Conservation (phyloP, 1,284 basidiomycete species). For the Agaricales sp. region DNA sequence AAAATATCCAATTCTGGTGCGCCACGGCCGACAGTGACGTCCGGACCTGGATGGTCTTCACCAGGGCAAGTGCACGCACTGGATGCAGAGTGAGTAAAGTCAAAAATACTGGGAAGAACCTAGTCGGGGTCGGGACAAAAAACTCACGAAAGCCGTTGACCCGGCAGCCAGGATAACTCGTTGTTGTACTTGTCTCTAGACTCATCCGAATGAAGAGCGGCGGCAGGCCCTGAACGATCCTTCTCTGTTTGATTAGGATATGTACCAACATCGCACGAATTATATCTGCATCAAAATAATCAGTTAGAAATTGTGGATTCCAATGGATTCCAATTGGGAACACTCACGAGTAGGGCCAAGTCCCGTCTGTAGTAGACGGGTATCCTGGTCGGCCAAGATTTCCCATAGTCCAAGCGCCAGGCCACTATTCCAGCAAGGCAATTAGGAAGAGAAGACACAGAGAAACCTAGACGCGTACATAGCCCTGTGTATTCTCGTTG, state of each 20-base stretch:
- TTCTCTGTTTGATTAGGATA: constrained; percentile 59
- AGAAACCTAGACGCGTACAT: constrained; percentile 22
- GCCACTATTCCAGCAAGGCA: constrained; percentile 36
- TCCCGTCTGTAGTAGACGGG: constrained; percentile 72
- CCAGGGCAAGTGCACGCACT: constrained; percentile 31
- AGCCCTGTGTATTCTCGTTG: constrained; percentile 28
- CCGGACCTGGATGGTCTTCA: constrained; percentile 36
- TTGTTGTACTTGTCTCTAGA: constrained; percentile 35
- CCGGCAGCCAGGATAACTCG: constrained; percentile 55
- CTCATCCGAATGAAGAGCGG: constrained; percentile 39
- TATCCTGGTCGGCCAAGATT: constrained; percentile 81
- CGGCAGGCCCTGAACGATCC: constrained; percentile 40
- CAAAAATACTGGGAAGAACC: constrained; percentile 22
- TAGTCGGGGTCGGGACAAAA: constrained; percentile 26
- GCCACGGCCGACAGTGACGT: constrained; percentile 41
- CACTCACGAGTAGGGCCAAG: constrained; percentile 54
- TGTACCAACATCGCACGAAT: constrained; percentile 70
- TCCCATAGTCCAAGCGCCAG: constrained; percentile 81
- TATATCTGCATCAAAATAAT: constrained; percentile 33
- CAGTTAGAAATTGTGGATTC: constrained; percentile 17
- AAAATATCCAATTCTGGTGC: constrained; percentile 83
- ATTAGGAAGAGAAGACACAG: constrained; percentile 1
- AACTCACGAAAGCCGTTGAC: constrained; percentile 52
- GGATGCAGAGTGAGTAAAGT: constrained; percentile 6
- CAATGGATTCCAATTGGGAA: too few relatives aligned